phyloP scores from a whole-genome alignment of 805 yeast genomes.

The Wickerhamomyces chambardii region DNA sequence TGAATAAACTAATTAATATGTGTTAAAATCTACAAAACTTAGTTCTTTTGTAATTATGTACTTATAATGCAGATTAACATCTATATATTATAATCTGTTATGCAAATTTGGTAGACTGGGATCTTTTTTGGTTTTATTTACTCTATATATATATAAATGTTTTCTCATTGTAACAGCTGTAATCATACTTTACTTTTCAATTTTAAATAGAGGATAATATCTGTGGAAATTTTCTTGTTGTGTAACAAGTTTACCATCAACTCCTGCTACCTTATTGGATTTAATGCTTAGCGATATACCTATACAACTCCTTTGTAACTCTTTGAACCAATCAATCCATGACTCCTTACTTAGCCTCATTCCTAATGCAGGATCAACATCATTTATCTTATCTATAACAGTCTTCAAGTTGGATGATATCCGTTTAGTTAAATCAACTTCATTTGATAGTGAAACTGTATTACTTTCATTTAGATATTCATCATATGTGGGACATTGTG shows the following conservation, averaged over 20 bases:
- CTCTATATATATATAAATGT: too few relatives aligned
- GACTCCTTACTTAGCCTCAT: constrained; percentile 18
- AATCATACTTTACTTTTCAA: constrained; percentile 8
- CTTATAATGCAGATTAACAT: too few relatives aligned
- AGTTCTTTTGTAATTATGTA: too few relatives aligned
- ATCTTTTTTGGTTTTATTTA: too few relatives aligned
- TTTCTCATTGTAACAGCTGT: too few relatives aligned
- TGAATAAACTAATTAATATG: too few relatives aligned
- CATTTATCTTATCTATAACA: constrained; percentile 10
- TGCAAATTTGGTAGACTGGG: too few relatives aligned
- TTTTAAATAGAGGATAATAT: constrained; percentile 34
- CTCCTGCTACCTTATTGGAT: constrained; percentile 1
- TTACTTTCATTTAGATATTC: constrained; percentile 10
- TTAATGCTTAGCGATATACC: constrained; percentile 13
- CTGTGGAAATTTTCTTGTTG: constrained; percentile 29
- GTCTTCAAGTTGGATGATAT: constrained; percentile 5
- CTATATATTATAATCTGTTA: too few relatives aligned
- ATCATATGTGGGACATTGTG: constrained; percentile 46
- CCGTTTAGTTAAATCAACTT: constrained; percentile 1
- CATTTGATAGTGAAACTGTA: constrained; percentile 3
- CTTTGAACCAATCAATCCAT: constrained; percentile 21
- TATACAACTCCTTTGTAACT: constrained; percentile 20
- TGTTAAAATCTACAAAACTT: too few relatives aligned
- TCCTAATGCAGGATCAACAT: constrained; percentile 14
- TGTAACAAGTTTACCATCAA: constrained; percentile 13